Percentiles rank a stretch among this genome's conserved stretches.
Conservation (phyloP, 495 filamentous ascomycete species). For the Antarctomyces pellizariae region DNA sequence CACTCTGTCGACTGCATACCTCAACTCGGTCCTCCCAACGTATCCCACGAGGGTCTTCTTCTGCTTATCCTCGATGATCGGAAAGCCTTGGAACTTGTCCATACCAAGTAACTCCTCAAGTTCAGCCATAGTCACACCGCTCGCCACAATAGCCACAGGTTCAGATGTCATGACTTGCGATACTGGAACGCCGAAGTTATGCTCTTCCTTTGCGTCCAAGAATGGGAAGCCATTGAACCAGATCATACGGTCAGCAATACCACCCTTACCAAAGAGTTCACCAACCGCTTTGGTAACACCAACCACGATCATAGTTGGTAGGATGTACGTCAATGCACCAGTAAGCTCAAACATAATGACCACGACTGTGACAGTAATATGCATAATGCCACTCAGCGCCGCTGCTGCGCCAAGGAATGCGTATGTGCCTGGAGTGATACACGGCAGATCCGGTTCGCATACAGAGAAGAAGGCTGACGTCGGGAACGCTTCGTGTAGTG, state of each 20-base stretch:
- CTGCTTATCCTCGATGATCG: conserved; percentile 56
- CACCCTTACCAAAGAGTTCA: conserved; percentile 79
- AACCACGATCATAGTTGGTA: conserved; percentile 97
- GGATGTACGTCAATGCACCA: conserved; percentile 81
- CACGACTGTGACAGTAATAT: conserved; percentile 85
- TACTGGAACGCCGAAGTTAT: conserved; percentile 88
- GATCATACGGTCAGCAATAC: conserved; percentile 95
- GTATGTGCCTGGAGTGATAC: conserved; percentile 91
- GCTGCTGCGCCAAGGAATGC: conserved; percentile 84
- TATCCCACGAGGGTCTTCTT: conserved; percentile 66
- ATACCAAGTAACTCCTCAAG: conserved; percentile 49
- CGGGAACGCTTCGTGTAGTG: conserved; percentile 64
- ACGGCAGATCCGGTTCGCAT: conserved; percentile 79
- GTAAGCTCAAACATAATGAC: conserved; percentile 98
- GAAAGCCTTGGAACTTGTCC: conserved; percentile 86
- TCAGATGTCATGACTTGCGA: conserved; percentile 78
- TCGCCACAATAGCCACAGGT: conserved; percentile 46
- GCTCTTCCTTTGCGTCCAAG: conserved; percentile 94
- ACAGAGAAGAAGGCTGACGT: conserved; percentile 62
- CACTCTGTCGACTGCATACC: conserved; percentile 75
- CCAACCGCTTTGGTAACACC: conserved; percentile 89
- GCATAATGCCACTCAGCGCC: conserved; percentile 96
- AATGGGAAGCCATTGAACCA: conserved; percentile 98
- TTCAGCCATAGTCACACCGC: conserved; percentile 47
- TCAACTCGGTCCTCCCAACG: conserved; percentile 82